Conservation (phyloP, 441 rosid genomes). For the Rhodomyrtus psidioides region DNA sequence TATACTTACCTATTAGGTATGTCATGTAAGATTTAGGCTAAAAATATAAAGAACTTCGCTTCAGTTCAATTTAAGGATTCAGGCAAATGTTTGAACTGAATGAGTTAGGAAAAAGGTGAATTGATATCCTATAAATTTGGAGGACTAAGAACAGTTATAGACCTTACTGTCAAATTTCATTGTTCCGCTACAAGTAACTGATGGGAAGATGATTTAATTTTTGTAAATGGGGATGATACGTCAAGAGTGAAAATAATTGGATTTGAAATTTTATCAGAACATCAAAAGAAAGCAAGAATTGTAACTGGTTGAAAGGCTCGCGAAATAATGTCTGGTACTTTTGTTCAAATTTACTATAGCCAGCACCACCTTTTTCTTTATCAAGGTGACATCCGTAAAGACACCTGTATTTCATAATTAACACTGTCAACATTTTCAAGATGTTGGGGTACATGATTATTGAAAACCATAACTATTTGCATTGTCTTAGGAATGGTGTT, state of each 20-base stretch:
- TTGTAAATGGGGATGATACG: background rate
- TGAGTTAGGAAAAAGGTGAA: background rate
- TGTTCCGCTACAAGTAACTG: background rate
- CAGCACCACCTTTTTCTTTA: background rate
- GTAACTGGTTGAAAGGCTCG: background rate
- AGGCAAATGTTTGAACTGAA: background rate
- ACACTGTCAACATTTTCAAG: background rate
- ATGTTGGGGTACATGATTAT: background rate
- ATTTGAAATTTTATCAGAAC: background rate
- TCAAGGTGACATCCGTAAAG: background rate
- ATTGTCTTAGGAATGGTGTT: background rate
- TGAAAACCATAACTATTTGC: background rate
- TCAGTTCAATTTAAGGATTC: background rate
- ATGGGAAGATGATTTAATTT: background rate
- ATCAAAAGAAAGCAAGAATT: background rate
- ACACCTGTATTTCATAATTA: background rate
- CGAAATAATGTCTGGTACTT: background rate
- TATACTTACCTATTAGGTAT: background rate
- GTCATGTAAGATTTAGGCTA: background rate
- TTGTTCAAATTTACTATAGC: background rate
- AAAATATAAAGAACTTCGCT: background rate
- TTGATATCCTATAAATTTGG: background rate
- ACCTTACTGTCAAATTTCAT: background rate
- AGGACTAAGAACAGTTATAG: background rate
- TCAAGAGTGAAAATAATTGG: background rate